Base-by-base conservation (phyloP, 805 yeast species). In the Sugiyamaella smithiae region DNA sequence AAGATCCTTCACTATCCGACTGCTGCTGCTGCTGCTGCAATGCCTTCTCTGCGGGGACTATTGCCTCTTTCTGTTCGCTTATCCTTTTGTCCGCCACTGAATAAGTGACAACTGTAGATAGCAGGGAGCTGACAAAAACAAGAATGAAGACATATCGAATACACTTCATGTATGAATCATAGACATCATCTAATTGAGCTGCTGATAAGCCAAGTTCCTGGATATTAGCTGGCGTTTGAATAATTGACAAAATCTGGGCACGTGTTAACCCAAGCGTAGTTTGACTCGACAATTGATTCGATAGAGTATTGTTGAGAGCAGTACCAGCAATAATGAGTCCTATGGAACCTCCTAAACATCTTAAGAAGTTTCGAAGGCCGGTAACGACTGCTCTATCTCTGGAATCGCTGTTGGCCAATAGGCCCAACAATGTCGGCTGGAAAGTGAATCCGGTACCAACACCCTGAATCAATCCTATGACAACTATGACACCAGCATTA, bases 301-400 rank as follows among this genome's bases (percentile, higher is more conserved):
- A n/a, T n/a, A 41, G n/a, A 6, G 44, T 19, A 35, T 58, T 58
- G 29, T 56, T 51, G 12, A 20, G 68, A 60, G 54, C 23, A 6
- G 62, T 48, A 1, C 54, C 48, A 14, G 58, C 49, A 7, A 76
- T 62, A 0, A 84, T 82, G 31, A 80, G 66, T 0, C 85, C 85
- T 23, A 78, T 65, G 1, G 84, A 73, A n/a, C 83, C 83, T 12
- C 85, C 86, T 49, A 81, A 72, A 2, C 81, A 75, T 47, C 85
- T 66, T 41, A 77, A 56, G 20, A 78, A 78, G 55, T 79, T 80
- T 59, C 85, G 68, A 1, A 81, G 69, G 2, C 82, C 71, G 7
- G 80, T 78, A 11, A 78, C 78, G 9, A 80, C 80, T 0, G 85
- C 81, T 40, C 86, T 62, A 52, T 81, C 84, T 2, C 73, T 67